phyloP scores from a whole-genome alignment of 495 filamentous ascomycete species.

The Cetradonia linearis region DNA sequence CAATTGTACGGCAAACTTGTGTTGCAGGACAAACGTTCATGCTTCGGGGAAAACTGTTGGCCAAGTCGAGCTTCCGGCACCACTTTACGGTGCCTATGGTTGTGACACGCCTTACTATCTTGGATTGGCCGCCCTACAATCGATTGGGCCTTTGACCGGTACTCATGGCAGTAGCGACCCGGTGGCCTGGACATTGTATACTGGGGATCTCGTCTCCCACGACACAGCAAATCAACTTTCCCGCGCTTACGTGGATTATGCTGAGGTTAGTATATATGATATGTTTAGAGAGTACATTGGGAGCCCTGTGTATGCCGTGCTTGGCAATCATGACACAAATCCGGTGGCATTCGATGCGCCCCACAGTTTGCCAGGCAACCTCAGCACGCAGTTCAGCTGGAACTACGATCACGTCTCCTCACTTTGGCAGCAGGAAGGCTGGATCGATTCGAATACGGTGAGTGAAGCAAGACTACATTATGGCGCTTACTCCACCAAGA shows the following conservation, averaged over 20 bases:
- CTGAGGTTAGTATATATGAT: conserved; percentile 39
- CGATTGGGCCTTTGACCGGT: conserved; percentile 47
- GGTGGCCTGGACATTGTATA: conserved; percentile 45
- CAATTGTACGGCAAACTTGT: conserved; percentile 44
- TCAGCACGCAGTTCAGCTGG: conserved; percentile 48
- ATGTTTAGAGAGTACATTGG: conserved; percentile 48
- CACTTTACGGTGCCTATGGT: conserved; percentile 43
- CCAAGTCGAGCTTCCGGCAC: conserved; percentile 37
- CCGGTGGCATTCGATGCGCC: conserved; percentile 42
- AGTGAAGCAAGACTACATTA: conserved; percentile 40
- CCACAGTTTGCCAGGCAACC: conserved; percentile 40
- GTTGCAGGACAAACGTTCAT: conserved; percentile 41
- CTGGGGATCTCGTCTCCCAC: conserved; percentile 47
- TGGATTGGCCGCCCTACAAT: conserved; percentile 46
- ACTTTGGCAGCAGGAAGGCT: conserved; percentile 43
- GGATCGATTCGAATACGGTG: conserved; percentile 36
- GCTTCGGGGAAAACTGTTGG: conserved; percentile 28
- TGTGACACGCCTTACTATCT: conserved; percentile 53
- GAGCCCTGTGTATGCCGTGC: conserved; percentile 43
- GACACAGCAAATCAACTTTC: conserved; percentile 39
- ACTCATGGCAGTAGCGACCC: conserved; percentile 33
- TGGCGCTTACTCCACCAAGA: conserved; percentile 42
- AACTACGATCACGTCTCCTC: conserved; percentile 44
- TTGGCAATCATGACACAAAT: conserved; percentile 48
- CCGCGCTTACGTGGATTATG: conserved; percentile 40